A percentile compares a stretch with the other conserved stretches of the same genome.
These are phyloP conservation scores for Phoma sp. DNA, from an alignment of 2,329 filamentous ascomycete species.

Conservation along the genomic window DNA sequence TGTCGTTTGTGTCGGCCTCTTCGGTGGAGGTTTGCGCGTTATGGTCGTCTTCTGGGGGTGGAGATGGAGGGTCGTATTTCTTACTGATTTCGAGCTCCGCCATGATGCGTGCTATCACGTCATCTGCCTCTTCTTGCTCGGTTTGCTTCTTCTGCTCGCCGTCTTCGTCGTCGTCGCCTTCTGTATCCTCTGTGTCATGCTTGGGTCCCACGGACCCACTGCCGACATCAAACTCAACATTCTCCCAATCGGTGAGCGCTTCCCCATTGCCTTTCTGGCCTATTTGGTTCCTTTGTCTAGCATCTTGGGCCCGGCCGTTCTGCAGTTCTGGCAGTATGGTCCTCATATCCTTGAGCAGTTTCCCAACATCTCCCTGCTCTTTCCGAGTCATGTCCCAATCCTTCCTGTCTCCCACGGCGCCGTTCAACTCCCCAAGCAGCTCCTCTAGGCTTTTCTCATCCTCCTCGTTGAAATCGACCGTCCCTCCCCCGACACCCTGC, in stretches of 20 bases:
- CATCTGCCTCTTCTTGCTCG: slow-evolving; percentile 52
- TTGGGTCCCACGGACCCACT: slow-evolving; percentile 25
- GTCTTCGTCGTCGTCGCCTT: slow-evolving; percentile 26
- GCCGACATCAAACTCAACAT: slow-evolving; percentile 40
- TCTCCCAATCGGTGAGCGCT: slow-evolving; percentile 40
- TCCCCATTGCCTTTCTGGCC: slow-evolving; percentile 13
- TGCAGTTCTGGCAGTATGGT: slow-evolving; percentile 47
- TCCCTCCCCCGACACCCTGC: slow-evolving; percentile 34
- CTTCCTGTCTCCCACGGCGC: slow-evolving; percentile 35
- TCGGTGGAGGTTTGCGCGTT: too few species aligned
- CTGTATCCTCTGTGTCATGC: slow-evolving; percentile 24
- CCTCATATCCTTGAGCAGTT: slow-evolving; percentile 51
- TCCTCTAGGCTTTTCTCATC: slow-evolving; percentile 57
- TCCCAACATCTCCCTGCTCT: slow-evolving; percentile 51
- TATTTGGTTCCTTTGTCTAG: background rate
- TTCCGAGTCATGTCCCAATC: slow-evolving; percentile 50
- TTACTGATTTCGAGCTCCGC: slow-evolving; percentile 54
- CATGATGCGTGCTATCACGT: slow-evolving; percentile 55
- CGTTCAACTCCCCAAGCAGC: slow-evolving; percentile 51
- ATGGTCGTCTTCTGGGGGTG: slow-evolving; percentile 12
- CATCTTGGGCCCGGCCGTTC: slow-evolving; percentile 19
- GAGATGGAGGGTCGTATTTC: slow-evolving; percentile 45
- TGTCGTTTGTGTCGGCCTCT: slow-evolving; percentile 17
- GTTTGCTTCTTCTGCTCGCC: slow-evolving; percentile 32
- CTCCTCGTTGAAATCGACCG: slow-evolving; percentile 42